Conservation (phyloP, 306 rosid species). For the Cucumis melo region DNA sequence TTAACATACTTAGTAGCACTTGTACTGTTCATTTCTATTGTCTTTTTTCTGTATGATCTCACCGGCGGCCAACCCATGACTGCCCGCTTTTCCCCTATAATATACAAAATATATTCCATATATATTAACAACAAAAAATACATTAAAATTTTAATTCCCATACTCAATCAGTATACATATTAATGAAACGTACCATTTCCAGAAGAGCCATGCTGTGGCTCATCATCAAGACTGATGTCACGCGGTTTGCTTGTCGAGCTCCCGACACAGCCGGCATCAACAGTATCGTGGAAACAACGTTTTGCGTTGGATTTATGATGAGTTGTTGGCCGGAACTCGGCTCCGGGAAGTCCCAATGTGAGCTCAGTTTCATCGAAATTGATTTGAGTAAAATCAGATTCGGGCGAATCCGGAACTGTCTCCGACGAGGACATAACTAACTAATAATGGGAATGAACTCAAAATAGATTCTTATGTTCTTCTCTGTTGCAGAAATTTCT, state of each 20-base stretch:
- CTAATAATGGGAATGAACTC: no score
- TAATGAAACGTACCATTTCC: neutral
- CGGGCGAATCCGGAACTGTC: neutral
- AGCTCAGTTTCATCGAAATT: conserved; percentile 7
- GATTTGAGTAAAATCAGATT: neutral
- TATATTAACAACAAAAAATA: neutral
- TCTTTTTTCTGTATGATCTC: conserved; percentile 6
- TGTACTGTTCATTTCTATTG: neutral
- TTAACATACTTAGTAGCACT: neutral
- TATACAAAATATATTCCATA: neutral
- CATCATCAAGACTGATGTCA: neutral
- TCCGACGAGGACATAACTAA: neutral
- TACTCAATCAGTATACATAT: neutral
- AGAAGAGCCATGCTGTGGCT: neutral
- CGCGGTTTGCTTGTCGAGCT: neutral
- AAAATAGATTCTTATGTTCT: no score
- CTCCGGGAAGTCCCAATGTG: conserved; percentile 5
- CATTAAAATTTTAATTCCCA: no score
- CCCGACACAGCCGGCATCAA: neutral
- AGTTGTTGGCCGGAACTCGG: neutral
- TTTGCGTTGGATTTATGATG: neutral
- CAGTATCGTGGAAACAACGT: neutral
- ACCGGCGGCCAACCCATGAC: conserved; percentile 9
- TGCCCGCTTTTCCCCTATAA: neutral
- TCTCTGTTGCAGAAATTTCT: neutral